These are phyloP conservation scores for Rhynchosporium secalis DNA, from an alignment of 2,329 filamentous ascomycete genomes.

Conservation along the genomic window DNA sequence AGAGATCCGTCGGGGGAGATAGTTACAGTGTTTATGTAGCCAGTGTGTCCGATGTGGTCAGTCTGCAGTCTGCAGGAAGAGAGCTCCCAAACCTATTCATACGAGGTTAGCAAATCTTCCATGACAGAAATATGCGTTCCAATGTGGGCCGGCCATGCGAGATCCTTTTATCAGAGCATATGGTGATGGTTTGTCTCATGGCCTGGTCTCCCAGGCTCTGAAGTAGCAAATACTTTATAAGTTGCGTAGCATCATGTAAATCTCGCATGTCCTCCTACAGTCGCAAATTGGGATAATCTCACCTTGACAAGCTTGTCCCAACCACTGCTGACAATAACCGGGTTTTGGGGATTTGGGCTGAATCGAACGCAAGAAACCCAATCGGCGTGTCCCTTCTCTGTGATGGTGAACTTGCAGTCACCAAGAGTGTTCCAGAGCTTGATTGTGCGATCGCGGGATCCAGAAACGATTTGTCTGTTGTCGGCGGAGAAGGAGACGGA, in stretches of 20 bases:
- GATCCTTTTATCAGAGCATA: slow-evolving; percentile 66
- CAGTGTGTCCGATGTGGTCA: slow-evolving; percentile 99
- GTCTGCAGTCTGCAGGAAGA: slow-evolving; percentile 99
- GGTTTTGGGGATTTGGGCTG: slow-evolving; percentile 99
- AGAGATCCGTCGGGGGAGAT: slow-evolving; percentile 99
- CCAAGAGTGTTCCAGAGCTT: slow-evolving; percentile 99
- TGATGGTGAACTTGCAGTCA: slow-evolving; percentile 99
- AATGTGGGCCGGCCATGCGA: slow-evolving; percentile 28
- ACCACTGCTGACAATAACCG: slow-evolving; percentile 95
- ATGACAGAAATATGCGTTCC: slow-evolving; percentile 13
- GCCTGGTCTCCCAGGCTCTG: slow-evolving; percentile 82
- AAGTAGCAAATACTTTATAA: slow-evolving; percentile 99
- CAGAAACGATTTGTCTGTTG: slow-evolving; percentile 99
- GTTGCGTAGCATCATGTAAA: slow-evolving; percentile 89
- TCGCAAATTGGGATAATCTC: slow-evolving; percentile 44
- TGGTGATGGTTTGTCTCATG: slow-evolving; percentile 98
- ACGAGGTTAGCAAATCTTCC: slow-evolving; percentile 27
- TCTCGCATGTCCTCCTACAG: slow-evolving; percentile 33
- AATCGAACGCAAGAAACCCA: slow-evolving; percentile 99
- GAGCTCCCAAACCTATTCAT: slow-evolving; percentile 90
- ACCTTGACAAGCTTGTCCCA: slow-evolving; percentile 99
- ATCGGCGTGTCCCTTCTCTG: slow-evolving; percentile 99
- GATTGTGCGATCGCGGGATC: slow-evolving; percentile 96
- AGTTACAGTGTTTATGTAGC: slow-evolving; percentile 99
- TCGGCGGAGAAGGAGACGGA: slow-evolving; percentile 99